Conservation (phyloP, 2,329 filamentous ascomycete species). For the Colletotrichum lindemuthianum region DNA sequence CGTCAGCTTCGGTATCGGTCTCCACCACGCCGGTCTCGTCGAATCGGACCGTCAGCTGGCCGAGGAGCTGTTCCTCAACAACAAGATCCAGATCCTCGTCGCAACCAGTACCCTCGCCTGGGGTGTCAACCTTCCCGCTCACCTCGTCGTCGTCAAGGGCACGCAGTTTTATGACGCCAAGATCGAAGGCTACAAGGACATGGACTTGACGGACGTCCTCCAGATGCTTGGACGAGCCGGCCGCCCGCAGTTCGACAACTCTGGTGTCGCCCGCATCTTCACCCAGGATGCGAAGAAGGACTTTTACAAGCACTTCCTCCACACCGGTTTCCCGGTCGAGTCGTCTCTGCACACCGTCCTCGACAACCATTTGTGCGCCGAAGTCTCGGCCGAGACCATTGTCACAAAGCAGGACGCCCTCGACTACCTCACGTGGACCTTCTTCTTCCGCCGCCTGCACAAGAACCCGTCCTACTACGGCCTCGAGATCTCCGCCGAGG, state of each 20-base stretch:
- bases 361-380: conserved; percentile 95
- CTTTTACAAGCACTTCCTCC: conserved; percentile 99
- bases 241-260: conserved; percentile 94
- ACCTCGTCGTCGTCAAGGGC: conserved; percentile 96
- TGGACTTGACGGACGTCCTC: conserved; percentile 97
- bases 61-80: conserved; percentile 95
- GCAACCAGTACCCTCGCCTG: conserved; percentile 96
- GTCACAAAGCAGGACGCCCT: conserved; percentile 95
- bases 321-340: conserved; percentile 97
- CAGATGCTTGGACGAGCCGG: conserved; percentile 98
- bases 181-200: conserved; percentile 96
- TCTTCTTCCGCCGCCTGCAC: conserved; percentile 96
- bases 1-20: conserved; percentile 95
- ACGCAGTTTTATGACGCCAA: conserved; percentile 99
- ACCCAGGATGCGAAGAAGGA: conserved; percentile 98
- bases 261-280: conserved; percentile 95
- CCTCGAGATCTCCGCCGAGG: conserved; percentile 89
- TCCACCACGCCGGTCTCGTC: conserved; percentile 96
- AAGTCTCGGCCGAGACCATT: conserved; percentile 93
- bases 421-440: conserved; percentile 98
- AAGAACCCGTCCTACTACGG: conserved; percentile 99
- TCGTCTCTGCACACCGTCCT: conserved; percentile 95
- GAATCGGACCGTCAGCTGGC: conserved; percentile 92
- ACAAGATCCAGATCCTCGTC: conserved; percentile 97
- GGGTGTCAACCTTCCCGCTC: conserved; percentile 97